These are phyloP conservation scores for Fusarium sp. DNA, from an alignment of 2,329 filamentous ascomycete genomes.

Conservation along the genomic window DNA sequence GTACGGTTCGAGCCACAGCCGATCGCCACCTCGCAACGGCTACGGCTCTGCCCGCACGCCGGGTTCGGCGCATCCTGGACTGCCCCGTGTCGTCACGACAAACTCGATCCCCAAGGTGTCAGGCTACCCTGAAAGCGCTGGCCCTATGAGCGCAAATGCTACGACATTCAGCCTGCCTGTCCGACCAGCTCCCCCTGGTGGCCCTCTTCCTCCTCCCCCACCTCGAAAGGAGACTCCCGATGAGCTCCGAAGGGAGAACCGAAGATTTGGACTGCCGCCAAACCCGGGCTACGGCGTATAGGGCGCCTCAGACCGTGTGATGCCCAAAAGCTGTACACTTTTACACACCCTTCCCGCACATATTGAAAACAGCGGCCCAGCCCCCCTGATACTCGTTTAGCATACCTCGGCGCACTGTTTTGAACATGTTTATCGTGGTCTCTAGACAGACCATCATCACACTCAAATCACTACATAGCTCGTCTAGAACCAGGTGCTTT, in stretches of 20 bases:
- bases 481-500: constrained; percentile 27
- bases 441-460: constrained; percentile 35
- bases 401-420: constrained; percentile 51
- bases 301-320: constrained; percentile 5
- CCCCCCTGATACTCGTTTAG: constrained; percentile 42
- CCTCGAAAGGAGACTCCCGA: constrained; percentile 66
- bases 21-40: constrained; percentile 65
- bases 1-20: constrained; percentile 56
- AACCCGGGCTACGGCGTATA: constrained; percentile 54
- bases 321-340: constrained; percentile 29
- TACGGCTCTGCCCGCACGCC: constrained; percentile 58
- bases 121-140: constrained; percentile 53
- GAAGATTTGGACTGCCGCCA: constrained; percentile 63
- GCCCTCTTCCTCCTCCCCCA: constrained; percentile 70
- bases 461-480: constrained; percentile 38
- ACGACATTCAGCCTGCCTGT: constrained; percentile 73
- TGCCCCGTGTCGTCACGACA: constrained; percentile 63
- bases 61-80: constrained; percentile 58
- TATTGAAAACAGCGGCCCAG: constrained; percentile 32
- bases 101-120: constrained; percentile 64
- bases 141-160: constrained; percentile 57
- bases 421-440: constrained; percentile 40
- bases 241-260: constrained; percentile 63
- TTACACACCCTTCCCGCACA: constrained; percentile 26
- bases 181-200: constrained; percentile 69